Base-by-base conservation (phyloP, 148 eudicot species). In the Dianthus caryophyllus region DNA sequence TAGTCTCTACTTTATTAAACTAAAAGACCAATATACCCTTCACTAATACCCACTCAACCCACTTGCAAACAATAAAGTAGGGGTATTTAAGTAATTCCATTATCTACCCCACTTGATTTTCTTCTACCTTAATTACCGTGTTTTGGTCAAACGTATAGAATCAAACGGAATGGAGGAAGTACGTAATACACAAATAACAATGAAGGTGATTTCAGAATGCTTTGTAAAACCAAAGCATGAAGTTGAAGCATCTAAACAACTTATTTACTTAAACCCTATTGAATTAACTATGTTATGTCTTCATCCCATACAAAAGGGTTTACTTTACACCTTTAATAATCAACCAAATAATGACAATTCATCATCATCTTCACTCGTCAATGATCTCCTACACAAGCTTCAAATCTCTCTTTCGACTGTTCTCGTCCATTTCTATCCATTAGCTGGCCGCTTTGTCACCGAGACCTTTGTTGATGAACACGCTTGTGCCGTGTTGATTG, bases 171-270 rank as follows among this genome's bases (percentile, higher is more conserved):
- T n/a, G n/a, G n/a, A n/a, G n/a, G n/a, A n/a, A n/a, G n/a, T n/a
- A n/a, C 38, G 38, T 33, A 33, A 33, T 7, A 33, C 7, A 7
- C 38, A 58, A 21, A 51, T 18, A n/a, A n/a, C n/a, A 4, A 53
- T 61, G 18, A 61, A 31, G 41, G 1, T 55, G 8, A 17, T 72
- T 5, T 77, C 73, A 55, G 69, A 72, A 18, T 54, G 38, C 20
- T 67, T 72, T 44, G 30, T 77, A n/a, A 77, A 64, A 30, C 70
- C 80, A 67, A 55, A 67, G 31, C 33, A 49, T 12, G 67, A 47
- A 16, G 24, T 48, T 11, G 47, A 67, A 39, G 9, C 43, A 9
- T 0, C 61, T 3, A 60, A 60, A 48, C 9, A 67, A 0, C 31
- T 21, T 50, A 51, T 67, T 24, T 30, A 73, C 36, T 67, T 52